phyloP scores from a whole-genome alignment of 495 filamentous ascomycete genomes.

The Penicillium riverlandense region DNA sequence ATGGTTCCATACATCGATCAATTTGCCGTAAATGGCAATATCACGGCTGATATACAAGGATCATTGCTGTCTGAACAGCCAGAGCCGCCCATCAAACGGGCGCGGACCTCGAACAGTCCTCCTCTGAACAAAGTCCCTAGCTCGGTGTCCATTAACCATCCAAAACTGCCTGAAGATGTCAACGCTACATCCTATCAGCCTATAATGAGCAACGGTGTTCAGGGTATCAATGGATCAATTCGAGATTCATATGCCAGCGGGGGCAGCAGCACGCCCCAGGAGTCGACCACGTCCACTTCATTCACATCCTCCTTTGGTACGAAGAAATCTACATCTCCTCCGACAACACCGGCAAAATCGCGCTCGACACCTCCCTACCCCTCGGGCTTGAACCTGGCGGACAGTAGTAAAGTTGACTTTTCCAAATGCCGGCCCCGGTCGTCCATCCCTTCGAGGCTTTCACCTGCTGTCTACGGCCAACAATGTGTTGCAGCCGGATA shows the following conservation, averaged over 20 bases:
- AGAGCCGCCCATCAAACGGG: slow-evolving; percentile 13
- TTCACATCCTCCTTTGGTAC: slow-evolving; percentile 15
- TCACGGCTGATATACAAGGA: not conserved
- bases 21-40: slow-evolving; percentile 3
- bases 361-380: slow-evolving; percentile 9
- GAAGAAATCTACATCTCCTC: slow-evolving; percentile 26
- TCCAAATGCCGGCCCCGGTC: slow-evolving; percentile 53
- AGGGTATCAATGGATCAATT: not conserved
- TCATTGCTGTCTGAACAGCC: not conserved
- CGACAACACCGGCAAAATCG: slow-evolving; percentile 9
- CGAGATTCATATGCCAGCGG: slow-evolving; percentile 14
- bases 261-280: slow-evolving; percentile 19
- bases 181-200: not conserved
- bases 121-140: slow-evolving; percentile 1
- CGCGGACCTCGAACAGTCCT: slow-evolving; percentile 7
- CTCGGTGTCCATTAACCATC: not conserved
- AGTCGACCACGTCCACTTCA: slow-evolving; percentile 22
- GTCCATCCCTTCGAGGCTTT: slow-evolving; percentile 71
- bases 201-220: not conserved
- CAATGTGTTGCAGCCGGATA: slow-evolving; percentile 86
- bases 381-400: slow-evolving; percentile 5
- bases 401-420: slow-evolving; percentile 15
- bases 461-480: slow-evolving; percentile 68
- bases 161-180: not conserved
- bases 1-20: slow-evolving; percentile 6